Evolutionary conservation across 1,139 yeast species (phyloP).

Genomic region (Scheffersomyces lignicola): DNA sequence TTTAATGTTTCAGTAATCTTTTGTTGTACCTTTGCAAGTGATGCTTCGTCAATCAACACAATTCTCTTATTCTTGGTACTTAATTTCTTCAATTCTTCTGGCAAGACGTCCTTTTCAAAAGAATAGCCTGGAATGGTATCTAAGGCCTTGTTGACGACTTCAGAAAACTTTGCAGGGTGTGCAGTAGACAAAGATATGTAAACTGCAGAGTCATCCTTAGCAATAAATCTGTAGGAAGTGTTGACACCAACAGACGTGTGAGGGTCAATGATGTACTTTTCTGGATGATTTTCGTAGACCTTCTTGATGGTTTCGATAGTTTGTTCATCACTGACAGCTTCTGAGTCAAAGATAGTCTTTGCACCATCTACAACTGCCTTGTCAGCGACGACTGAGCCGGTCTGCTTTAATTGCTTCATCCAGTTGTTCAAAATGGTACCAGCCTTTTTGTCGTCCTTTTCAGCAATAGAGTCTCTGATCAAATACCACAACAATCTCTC

Average conservation of each 20-base stretch:
- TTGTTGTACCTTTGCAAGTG: constrained; percentile 68
- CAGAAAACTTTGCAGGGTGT: constrained; percentile 97
- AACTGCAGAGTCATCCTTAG: constrained; percentile 39
- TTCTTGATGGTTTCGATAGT: constrained; percentile 75
- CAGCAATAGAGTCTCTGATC: constrained; percentile 65
- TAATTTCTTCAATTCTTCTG: constrained; percentile 78
- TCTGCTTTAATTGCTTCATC: constrained; percentile 76
- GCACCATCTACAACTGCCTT: constrained; percentile 66
- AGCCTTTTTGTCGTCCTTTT: constrained; percentile 62
- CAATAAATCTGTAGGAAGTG: constrained; percentile 65
- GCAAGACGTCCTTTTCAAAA: constrained; percentile 85
- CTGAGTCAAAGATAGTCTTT: constrained; percentile 68
- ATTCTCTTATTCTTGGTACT: constrained; percentile 74
- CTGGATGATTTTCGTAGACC: constrained; percentile 58
- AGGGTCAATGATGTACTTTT: constrained; percentile 88
- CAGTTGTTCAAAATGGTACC: constrained; percentile 70
- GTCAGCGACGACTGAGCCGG: constrained; percentile 77
- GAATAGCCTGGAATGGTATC: constrained; percentile 66
- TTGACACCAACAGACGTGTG: constrained; percentile 94
- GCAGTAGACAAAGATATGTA: constrained; percentile 93
- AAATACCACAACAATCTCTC: constrained; percentile 96
- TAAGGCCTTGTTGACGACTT: constrained; percentile 86
- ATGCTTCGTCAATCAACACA: constrained; percentile 70
- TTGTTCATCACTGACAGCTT: constrained; percentile 73
- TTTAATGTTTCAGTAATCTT: constrained; percentile 70